These are phyloP conservation scores for Pythium vanterpoolii DNA, from an alignment of 352 stramenopile genomes.

Conservation along the genomic window DNA sequence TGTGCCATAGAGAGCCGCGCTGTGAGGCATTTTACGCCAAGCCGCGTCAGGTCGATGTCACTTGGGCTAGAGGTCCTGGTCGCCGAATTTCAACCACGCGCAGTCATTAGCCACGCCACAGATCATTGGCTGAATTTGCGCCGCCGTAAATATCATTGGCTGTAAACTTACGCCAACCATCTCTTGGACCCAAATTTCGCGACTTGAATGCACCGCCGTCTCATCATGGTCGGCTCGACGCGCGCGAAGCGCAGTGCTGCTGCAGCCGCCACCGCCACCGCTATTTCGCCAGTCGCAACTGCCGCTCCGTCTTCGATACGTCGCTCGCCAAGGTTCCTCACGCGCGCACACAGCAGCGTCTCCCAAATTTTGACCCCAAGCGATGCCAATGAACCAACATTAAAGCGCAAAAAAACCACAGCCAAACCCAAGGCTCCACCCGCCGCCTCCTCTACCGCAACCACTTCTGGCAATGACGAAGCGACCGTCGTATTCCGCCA, in stretches of 20 bases:
- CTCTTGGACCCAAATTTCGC: not conserved
- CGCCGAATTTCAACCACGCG: not conserved
- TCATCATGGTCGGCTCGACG: constrained; percentile 7
- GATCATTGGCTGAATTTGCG: not conserved
- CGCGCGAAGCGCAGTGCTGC: constrained; percentile 1
- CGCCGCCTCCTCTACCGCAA: not conserved
- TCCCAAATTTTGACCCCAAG: not conserved
- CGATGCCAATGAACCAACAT: not conserved
- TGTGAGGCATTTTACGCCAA: too few relatives aligned
- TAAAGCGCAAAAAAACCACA: constrained; percentile 1
- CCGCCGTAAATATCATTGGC: not conserved
- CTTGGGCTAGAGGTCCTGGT: too few relatives aligned
- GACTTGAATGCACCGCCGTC: not conserved
- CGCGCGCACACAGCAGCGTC: not conserved
- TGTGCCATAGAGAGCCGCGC: too few relatives aligned
- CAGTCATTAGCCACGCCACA: not conserved
- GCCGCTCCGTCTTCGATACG: not conserved
- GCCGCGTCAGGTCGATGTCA: too few relatives aligned
- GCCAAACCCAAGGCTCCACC: not conserved
- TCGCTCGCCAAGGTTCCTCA: constrained; percentile 17
- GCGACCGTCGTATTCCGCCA: constrained; percentile 32
- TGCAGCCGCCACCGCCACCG: not conserved
- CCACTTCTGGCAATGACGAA: not conserved
- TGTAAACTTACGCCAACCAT: not conserved
- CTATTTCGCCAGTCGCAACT: not conserved